Evolutionary conservation across 1,139 yeast genomes (phyloP), one percentile per base, ranked within the genome.

Genomic region (Geotrichum phurueaensis): DNA sequence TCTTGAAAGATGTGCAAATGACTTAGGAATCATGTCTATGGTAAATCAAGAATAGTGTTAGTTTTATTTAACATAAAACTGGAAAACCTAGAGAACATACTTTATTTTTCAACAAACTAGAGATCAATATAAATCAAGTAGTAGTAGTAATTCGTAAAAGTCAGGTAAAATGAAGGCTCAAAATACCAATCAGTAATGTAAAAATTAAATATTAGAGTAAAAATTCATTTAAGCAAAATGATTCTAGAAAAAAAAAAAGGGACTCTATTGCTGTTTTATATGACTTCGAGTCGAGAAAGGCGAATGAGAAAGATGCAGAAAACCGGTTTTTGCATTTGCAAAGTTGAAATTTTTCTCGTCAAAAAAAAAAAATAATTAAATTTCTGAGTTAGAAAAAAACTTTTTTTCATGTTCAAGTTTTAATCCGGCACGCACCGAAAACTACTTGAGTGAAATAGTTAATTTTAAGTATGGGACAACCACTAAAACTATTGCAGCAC

Each of bases 1-100:
- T 56, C 76, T 67, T 39, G 77, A 70, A 48, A 75, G 64, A 59
- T 70, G 69, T 43, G 74, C 69, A 57, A 75, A 71, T n/a, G 78
- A 70, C 65, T 75, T 75, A 69, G 74, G 71, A 50, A 73, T 68
- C 76, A 74, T 59, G 48, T 15, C 48, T 18, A 20, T n/a, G 65
- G 56, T n/a, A n/a, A 7, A 15, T 15, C 29, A 36, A 13, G 36
- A 36, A 27, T 7, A n/a, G 3, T 25, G 53, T 51, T 51, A 27
- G 39, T n/a, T 9, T 15, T 13, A 5, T 13, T 51, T 51, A 3
- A 25, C 10, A 48, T 22, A 48, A 47, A 47, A 5, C 6, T 18
- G 13, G 20, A n/a, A 18, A 39, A 2, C 18, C 5, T n/a, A n/a
- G 18, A 22, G 3, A n/a, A 13, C 47, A n/a, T 39, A 39, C 47